phyloP scores from a whole-genome alignment of 768 basidiomycete genomes.

The Lentinula sp. region DNA sequence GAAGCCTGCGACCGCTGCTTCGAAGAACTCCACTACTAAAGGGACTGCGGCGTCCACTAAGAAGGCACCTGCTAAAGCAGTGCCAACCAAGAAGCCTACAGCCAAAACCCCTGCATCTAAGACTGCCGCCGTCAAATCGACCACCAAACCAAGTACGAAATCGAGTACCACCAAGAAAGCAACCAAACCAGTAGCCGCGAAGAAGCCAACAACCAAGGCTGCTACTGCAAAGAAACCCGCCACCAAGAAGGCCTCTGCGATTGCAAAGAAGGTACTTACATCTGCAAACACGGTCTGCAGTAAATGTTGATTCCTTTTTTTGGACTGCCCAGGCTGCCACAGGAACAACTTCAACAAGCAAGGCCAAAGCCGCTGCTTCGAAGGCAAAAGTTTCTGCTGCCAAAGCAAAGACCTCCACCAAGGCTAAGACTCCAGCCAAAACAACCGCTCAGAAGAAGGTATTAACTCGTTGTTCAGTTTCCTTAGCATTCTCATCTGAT shows the following conservation, averaged over 20 bases:
- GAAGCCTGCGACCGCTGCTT: constrained; percentile 8
- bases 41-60: not conserved
- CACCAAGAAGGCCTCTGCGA: constrained; percentile 1
- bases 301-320: not conserved
- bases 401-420: constrained; percentile 11
- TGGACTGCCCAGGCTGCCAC: constrained; percentile 25
- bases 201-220: constrained; percentile 29
- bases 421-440: constrained; percentile 16
- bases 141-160: constrained; percentile 9
- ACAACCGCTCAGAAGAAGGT: constrained; percentile 24
- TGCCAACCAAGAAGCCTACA: not conserved
- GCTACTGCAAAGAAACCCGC: constrained; percentile 12
- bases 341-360: constrained; percentile 26
- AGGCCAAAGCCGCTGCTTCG: constrained; percentile 26
- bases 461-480: constrained; percentile 17
- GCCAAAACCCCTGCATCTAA: not conserved
- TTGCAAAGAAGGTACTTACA: not conserved
- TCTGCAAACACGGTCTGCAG: not conserved
- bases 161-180: constrained; percentile 7
- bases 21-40: constrained; percentile 2
- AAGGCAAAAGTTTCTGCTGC: constrained; percentile 26
- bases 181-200: constrained; percentile 20
- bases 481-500: not conserved
- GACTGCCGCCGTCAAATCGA: not conserved
- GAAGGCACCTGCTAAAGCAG: not conserved